A percentile compares a stretch with the other conserved stretches of the same genome.
Evolutionary conservation across 1,284 basidiomycete genomes (phyloP).

Genomic region (Leccinum pachyderme): DNA sequence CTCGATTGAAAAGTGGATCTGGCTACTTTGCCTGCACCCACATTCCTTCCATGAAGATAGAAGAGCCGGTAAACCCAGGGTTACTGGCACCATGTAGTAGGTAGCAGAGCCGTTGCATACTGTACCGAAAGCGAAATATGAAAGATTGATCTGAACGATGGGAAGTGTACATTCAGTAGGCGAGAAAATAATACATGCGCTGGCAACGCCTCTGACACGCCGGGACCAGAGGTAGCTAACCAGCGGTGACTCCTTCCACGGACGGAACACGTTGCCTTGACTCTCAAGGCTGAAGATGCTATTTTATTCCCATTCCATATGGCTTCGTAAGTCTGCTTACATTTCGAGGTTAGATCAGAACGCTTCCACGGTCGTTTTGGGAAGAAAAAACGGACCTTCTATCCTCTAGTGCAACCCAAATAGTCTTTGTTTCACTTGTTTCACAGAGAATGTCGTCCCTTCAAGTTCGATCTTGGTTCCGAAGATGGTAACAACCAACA

Average conservation of each 20-base stretch:
- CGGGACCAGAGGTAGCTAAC: background rate
- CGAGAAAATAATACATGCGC: background rate
- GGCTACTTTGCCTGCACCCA: background rate
- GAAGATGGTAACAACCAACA: background rate
- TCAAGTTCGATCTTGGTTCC: slow-evolving; percentile 3
- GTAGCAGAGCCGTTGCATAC: background rate
- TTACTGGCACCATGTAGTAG: background rate
- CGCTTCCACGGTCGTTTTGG: slow-evolving; percentile 6
- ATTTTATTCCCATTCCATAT: background rate
- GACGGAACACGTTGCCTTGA: background rate
- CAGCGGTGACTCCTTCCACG: background rate
- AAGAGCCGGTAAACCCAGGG: background rate
- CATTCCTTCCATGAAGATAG: background rate
- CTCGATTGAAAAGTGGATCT: slow-evolving; percentile 6
- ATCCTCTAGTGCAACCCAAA: background rate
- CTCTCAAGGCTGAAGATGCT: background rate
- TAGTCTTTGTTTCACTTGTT: slow-evolving; percentile 1
- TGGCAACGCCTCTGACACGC: background rate
- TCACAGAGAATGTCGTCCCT: slow-evolving; percentile 4
- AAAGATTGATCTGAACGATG: background rate
- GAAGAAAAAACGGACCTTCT: background rate
- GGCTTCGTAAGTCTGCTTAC: background rate
- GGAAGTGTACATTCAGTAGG: background rate
- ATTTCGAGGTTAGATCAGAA: slow-evolving; percentile 1
- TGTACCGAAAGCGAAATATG: background rate